A percentile compares a stretch with the other conserved stretches of the same genome.
Evolutionary conservation across 495 filamentous ascomycete species (phyloP).

Genomic region (Ascobolus immersus): DNA sequence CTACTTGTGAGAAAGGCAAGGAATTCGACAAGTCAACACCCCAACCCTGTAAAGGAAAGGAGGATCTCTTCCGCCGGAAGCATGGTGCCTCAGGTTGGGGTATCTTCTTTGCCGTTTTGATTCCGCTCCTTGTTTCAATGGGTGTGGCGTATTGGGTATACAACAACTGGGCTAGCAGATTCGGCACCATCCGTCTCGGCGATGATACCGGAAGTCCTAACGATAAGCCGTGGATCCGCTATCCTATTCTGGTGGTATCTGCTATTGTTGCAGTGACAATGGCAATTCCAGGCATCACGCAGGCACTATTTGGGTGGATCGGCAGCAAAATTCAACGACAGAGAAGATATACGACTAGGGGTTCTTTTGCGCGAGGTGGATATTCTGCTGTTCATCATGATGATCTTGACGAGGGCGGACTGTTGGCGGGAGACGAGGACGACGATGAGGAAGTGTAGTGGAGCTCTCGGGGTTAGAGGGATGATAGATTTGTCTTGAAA

Average conservation of each 20-base stretch:
- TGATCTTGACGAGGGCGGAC: constrained; percentile 57
- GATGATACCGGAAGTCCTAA: constrained; percentile 17
- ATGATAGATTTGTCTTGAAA: no score
- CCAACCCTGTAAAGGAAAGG: constrained; percentile 44
- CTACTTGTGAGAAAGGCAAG: constrained; percentile 52
- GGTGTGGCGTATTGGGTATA: constrained; percentile 67
- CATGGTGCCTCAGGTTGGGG: constrained; percentile 43
- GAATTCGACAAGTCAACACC: constrained; percentile 37
- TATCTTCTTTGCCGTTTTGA: constrained; percentile 66
- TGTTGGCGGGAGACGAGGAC: constrained; percentile 78
- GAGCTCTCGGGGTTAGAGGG: background rate
- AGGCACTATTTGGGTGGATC: constrained; percentile 22
- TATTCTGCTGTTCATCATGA: constrained; percentile 75
- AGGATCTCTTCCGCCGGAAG: constrained; percentile 48
- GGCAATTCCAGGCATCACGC: constrained; percentile 44
- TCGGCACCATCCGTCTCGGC: constrained; percentile 37
- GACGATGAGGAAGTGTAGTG: constrained; percentile 38
- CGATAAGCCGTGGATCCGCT: constrained; percentile 33
- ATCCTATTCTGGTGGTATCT: constrained; percentile 53
- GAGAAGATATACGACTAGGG: constrained; percentile 53
- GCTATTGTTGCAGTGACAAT: constrained; percentile 49
- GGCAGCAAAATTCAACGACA: constrained; percentile 23
- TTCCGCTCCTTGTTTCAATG: constrained; percentile 41
- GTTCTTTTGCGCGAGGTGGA: constrained; percentile 65
- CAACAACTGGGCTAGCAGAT: constrained; percentile 63